These are phyloP conservation scores for Penicillium steckii DNA, from an alignment of 495 filamentous ascomycete genomes.

Conservation along the genomic window DNA sequence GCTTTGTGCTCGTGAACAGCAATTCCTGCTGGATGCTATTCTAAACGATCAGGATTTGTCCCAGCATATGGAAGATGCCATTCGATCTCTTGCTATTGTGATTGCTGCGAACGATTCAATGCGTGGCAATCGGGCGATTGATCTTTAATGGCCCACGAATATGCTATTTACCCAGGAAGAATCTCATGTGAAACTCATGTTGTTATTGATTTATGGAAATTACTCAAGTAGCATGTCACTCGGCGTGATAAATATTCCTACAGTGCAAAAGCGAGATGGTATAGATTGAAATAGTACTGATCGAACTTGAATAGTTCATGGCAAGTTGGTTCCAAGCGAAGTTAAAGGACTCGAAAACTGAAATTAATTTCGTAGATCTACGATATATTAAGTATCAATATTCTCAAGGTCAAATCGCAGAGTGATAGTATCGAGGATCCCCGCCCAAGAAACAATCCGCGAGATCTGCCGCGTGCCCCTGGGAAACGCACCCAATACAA, in stretches of 20 bases:
- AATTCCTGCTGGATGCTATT: slow-evolving; percentile 15
- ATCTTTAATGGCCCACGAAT: too few species aligned
- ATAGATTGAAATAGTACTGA: too few species aligned
- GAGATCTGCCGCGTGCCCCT: slow-evolving; percentile 2
- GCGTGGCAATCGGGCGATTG: slow-evolving; percentile 13
- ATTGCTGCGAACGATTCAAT: slow-evolving; percentile 14
- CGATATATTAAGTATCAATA: neutral
- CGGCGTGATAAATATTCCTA: too few species aligned
- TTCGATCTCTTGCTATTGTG: slow-evolving; percentile 11
- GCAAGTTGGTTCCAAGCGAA: too few species aligned
- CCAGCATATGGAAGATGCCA: slow-evolving; percentile 12
- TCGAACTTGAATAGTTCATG: too few species aligned
- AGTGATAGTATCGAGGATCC: neutral
- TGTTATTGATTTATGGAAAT: too few species aligned
- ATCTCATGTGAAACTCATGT: too few species aligned
- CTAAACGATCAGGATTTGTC: slow-evolving; percentile 7
- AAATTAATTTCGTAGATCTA: neutral
- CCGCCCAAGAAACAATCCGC: neutral
- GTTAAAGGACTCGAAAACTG: too few species aligned
- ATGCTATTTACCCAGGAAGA: too few species aligned
- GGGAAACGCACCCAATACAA: slow-evolving; percentile 2
- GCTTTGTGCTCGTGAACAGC: slow-evolving; percentile 15
- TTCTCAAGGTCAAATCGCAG: slow-evolving; percentile 2
- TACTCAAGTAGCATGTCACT: too few species aligned
- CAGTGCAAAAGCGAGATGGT: too few species aligned